Evolutionary conservation across 2,329 filamentous ascomycete genomes (phyloP).

Genomic region (Escovopsis sp.): DNA sequence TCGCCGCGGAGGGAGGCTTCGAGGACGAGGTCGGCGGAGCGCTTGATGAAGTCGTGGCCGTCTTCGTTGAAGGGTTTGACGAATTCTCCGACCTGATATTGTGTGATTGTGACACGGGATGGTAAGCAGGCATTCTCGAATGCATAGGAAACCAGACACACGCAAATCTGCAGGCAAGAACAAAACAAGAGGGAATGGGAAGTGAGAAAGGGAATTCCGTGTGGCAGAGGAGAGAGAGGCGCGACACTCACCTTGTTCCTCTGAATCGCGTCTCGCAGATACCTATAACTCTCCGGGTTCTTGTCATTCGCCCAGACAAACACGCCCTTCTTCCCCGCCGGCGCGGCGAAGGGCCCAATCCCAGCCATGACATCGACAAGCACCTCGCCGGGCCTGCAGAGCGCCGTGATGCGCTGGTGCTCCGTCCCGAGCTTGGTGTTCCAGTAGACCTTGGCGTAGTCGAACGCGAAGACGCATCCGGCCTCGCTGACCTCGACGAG

Average conservation of each 20-base stretch:
- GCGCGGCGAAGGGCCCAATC: slow-evolving; percentile 86
- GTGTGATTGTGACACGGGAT: too few species aligned
- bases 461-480: slow-evolving; percentile 75
- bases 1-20: slow-evolving; percentile 34
- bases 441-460: slow-evolving; percentile 97
- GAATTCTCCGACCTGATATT: slow-evolving; percentile 47
- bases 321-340: slow-evolving; percentile 74
- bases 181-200: not conserved
- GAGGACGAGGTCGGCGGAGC: slow-evolving; percentile 46
- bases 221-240: too few species aligned
- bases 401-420: slow-evolving; percentile 61
- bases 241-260: slow-evolving; percentile 55
- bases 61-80: slow-evolving; percentile 72
- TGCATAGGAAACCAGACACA: too few species aligned
- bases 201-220: too few species aligned
- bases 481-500: slow-evolving; percentile 72
- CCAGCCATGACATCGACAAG: slow-evolving; percentile 96
- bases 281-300: slow-evolving; percentile 74
- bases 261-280: slow-evolving; percentile 52
- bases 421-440: slow-evolving; percentile 84
- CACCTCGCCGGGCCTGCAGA: slow-evolving; percentile 72
- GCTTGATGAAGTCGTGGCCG: slow-evolving; percentile 64
- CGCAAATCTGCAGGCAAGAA: too few species aligned
- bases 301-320: slow-evolving; percentile 97
- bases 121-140: too few species aligned